Conservation (phyloP, 2,329 filamentous ascomycete species). For the Phialophora tarda region DNA sequence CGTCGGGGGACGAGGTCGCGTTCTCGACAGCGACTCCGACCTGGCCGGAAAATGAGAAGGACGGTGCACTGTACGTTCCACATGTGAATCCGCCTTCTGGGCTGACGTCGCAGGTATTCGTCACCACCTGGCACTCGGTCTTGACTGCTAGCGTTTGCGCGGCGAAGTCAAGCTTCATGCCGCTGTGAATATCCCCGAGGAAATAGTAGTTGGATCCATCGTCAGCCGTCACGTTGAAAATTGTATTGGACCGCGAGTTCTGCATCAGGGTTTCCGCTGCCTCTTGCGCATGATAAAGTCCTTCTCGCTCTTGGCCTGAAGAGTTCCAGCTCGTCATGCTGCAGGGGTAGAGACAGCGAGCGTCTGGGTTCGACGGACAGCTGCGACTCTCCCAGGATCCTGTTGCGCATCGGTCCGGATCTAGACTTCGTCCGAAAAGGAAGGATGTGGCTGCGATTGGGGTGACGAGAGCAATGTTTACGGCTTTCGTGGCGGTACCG, state of each 20-base stretch:
- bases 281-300: conserved; percentile 31
- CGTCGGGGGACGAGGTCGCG: conserved; percentile 22
- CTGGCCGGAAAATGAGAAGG: conserved; percentile 32
- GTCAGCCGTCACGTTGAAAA: conserved; percentile 28
- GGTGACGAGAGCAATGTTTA: conserved; percentile 18
- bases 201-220: conserved; percentile 26
- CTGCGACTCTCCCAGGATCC: conserved; percentile 1
- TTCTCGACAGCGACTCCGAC: conserved; percentile 30
- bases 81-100: conserved; percentile 28
- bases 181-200: conserved; percentile 12
- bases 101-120: conserved; percentile 27
- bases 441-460: not conserved
- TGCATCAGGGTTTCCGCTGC: conserved; percentile 30
- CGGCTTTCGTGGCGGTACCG: conserved; percentile 14
- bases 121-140: conserved; percentile 33
- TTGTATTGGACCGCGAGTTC: conserved; percentile 27
- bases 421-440: conserved; percentile 14
- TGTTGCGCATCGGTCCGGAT: conserved; percentile 5
- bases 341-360: conserved; percentile 30
- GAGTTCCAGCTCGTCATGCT: conserved; percentile 33
- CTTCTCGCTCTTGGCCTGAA: conserved; percentile 25
- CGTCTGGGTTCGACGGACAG: conserved; percentile 17
- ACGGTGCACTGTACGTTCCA: conserved; percentile 27
- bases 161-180: conserved; percentile 23
- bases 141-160: conserved; percentile 31